A percentile compares a stretch with the other conserved stretches of the same genome.
Conservation (phyloP, 352 stramenopile species). For the Pythium phragmiticola region DNA sequence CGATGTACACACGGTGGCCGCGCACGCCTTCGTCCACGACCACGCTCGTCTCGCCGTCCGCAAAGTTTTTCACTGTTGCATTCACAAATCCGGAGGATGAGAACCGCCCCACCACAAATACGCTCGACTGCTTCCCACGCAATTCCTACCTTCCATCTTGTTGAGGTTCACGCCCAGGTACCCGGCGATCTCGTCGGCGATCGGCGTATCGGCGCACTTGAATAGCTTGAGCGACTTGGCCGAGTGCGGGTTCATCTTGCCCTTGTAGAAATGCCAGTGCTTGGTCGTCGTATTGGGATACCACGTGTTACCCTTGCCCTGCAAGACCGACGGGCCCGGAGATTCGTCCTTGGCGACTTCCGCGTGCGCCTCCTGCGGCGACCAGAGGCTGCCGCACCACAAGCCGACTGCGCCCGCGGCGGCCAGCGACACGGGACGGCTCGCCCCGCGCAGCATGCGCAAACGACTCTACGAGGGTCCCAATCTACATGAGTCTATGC, state of each 20-base stretch:
- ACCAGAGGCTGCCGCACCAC: conserved; percentile 30
- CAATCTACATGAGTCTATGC: neutral
- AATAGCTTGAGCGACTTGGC: conserved; percentile 89
- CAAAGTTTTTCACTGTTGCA: conserved; percentile 67
- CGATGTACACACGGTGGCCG: conserved; percentile 83
- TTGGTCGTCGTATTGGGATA: conserved; percentile 84
- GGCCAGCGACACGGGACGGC: conserved; percentile 26
- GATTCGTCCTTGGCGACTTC: conserved; percentile 7
- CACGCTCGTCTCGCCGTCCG: conserved; percentile 82
- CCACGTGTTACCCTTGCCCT: conserved; percentile 42
- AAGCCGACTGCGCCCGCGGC: conserved; percentile 39
- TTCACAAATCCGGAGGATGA: neutral
- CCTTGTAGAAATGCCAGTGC: conserved; percentile 88
- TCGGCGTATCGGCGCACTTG: conserved; percentile 84
- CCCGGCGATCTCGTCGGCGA: conserved; percentile 79
- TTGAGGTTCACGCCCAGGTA: conserved; percentile 83
- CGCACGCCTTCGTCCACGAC: conserved; percentile 76
- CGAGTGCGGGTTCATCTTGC: conserved; percentile 79
- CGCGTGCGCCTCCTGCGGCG: conserved; percentile 7
- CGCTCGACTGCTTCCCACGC: neutral
- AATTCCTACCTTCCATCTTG: conserved; percentile 54
- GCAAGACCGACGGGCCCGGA: conserved; percentile 13
- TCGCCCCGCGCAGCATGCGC: conserved; percentile 19
- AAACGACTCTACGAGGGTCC: conserved; percentile 20
- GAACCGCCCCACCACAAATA: neutral